Percentiles rank a stretch among this genome's conserved stretches.
phyloP scores from a whole-genome alignment of 106 monocot genomes.

The Cymbidium sinense region DNA sequence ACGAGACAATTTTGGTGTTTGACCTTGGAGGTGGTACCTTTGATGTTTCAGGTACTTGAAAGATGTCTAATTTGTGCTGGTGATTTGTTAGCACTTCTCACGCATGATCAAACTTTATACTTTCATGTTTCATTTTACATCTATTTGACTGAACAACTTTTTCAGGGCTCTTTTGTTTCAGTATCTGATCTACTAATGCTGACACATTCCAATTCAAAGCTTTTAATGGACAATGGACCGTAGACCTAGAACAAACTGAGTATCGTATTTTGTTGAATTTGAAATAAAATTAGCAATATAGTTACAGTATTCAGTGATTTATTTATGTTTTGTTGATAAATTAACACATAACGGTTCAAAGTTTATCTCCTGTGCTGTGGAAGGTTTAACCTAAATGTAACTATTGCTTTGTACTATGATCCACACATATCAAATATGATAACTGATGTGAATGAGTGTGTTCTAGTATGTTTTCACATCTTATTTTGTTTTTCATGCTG shows the following conservation, averaged over 20 bases:
- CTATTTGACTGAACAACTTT: neutral
- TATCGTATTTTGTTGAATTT: neutral
- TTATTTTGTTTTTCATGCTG: neutral
- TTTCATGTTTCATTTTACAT: neutral
- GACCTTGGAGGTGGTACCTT: conserved; percentile 90
- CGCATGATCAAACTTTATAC: neutral
- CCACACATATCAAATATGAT: neutral
- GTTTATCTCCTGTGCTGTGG: neutral
- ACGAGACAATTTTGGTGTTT: conserved; percentile 86
- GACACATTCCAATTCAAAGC: neutral
- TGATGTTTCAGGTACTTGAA: conserved; percentile 77
- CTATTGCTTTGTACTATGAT: neutral
- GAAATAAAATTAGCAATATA: neutral
- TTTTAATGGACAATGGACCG: neutral
- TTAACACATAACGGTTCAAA: neutral
- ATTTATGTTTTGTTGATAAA: neutral
- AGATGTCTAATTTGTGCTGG: neutral
- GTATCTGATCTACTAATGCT: neutral
- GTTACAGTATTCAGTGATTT: neutral
- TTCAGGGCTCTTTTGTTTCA: neutral
- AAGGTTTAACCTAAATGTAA: neutral
- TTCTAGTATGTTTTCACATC: neutral
- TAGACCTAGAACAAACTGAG: neutral
- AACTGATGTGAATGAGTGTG: neutral
- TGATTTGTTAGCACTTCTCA: neutral